These are phyloP conservation scores for Myxozyma udenii DNA, from an alignment of 805 yeast genomes.

Conservation along the genomic window DNA sequence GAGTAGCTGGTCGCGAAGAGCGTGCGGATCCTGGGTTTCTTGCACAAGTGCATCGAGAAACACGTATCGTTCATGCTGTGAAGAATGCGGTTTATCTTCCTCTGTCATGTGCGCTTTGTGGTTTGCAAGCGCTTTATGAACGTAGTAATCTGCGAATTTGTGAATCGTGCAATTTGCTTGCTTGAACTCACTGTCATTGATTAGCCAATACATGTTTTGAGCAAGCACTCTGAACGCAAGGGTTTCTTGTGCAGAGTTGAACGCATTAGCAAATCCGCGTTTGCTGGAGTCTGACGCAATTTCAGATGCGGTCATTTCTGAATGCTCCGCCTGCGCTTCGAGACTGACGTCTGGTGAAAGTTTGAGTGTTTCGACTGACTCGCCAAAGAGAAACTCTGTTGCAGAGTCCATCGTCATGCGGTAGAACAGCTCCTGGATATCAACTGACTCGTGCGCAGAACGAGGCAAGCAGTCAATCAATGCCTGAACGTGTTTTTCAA, in stretches of 20 bases:
- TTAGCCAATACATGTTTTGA: slow-evolving; percentile 30
- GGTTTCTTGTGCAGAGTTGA: slow-evolving; percentile 29
- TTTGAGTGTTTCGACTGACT: slow-evolving; percentile 33
- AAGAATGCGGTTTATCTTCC: slow-evolving; percentile 35
- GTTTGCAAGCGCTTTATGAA: slow-evolving; percentile 39
- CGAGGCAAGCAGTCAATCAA: slow-evolving; percentile 26
- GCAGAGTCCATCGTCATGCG: slow-evolving; percentile 39
- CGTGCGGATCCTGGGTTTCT: slow-evolving; percentile 48
- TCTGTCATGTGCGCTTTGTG: slow-evolving; percentile 34
- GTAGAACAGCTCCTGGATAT: slow-evolving; percentile 36
- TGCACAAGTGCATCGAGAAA: slow-evolving; percentile 50
- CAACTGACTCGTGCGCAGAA: slow-evolving; percentile 27
- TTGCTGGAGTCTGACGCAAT: slow-evolving; percentile 22
- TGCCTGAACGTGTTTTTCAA: slow-evolving; percentile 34
- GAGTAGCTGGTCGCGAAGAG: slow-evolving; percentile 51
- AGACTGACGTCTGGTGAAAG: slow-evolving; percentile 7
- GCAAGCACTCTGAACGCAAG: slow-evolving; percentile 26
- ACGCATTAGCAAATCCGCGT: slow-evolving; percentile 31
- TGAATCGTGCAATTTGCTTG: slow-evolving; percentile 37
- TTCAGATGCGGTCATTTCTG: not conserved
- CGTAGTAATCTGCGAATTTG: slow-evolving; percentile 43
- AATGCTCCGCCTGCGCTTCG: not conserved
- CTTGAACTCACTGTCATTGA: slow-evolving; percentile 36
- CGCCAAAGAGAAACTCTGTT: slow-evolving; percentile 40
- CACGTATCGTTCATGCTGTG: slow-evolving; percentile 38